phyloP scores from a whole-genome alignment of 2,329 filamentous ascomycete genomes.

The Fonsecaea nubica region DNA sequence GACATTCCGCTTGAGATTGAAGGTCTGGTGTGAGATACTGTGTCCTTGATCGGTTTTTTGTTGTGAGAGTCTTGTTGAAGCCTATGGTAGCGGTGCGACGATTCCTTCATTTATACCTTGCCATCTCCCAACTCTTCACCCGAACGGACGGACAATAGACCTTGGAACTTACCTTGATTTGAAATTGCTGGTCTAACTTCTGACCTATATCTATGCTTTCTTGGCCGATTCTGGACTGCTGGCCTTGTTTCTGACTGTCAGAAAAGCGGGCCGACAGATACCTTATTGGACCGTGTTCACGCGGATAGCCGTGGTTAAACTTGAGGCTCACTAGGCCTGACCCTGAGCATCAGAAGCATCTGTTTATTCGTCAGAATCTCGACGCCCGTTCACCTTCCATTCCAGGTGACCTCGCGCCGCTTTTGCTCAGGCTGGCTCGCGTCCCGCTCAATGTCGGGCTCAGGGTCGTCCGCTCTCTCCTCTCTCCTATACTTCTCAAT shows the following conservation, averaged over 20 bases:
- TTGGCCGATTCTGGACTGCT: not conserved
- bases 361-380: no score
- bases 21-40: not conserved
- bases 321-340: not conserved
- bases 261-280: slow-evolving; percentile 13
- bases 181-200: not conserved
- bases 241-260: slow-evolving; percentile 19
- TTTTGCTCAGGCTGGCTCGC: no score
- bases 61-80: not conserved
- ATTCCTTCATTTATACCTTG: not conserved
- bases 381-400: no score
- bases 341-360: not conserved
- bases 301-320: not conserved
- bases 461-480: no score
- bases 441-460: no score
- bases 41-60: not conserved
- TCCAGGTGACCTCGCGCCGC: no score
- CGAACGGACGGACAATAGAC: slow-evolving; percentile 10
- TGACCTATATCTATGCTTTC: slow-evolving; percentile 7
- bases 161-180: not conserved
- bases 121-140: not conserved
- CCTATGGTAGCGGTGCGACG: not conserved
- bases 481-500: no score
- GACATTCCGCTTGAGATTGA: slow-evolving; percentile 19
- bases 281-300: not conserved